phyloP scores from a whole-genome alignment of 768 basidiomycete genomes.

The Lentinula guzmanii region DNA sequence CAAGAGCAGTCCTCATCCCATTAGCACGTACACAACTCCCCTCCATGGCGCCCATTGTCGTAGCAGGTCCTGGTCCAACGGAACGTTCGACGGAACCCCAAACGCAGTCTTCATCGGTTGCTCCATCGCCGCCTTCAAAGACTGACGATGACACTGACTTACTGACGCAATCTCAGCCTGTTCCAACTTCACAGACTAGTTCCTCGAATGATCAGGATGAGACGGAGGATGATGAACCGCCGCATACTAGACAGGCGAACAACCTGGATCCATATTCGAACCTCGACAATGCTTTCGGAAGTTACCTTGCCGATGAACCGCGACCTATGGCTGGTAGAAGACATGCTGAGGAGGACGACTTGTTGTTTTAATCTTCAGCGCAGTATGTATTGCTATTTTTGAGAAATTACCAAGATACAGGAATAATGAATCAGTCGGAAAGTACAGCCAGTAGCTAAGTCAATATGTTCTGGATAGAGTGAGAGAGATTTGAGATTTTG shows the following conservation, averaged over 20 bases:
- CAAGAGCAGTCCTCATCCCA: constrained; percentile 65
- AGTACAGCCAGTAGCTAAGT: neutral
- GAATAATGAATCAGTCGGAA: neutral
- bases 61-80: constrained; percentile 60
- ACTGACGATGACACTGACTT: constrained; percentile 22
- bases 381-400: neutral
- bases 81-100: constrained; percentile 56
- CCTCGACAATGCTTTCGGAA: constrained; percentile 70
- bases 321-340: constrained; percentile 48
- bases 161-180: constrained; percentile 15
- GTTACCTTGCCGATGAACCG: constrained; percentile 69
- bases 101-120: constrained; percentile 15
- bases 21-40: constrained; percentile 48
- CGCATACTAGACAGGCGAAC: constrained; percentile 19
- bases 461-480: constrained; percentile 20
- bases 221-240: constrained; percentile 36
- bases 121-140: constrained; percentile 20
- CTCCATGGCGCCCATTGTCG: constrained; percentile 31
- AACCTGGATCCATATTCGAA: constrained; percentile 76
- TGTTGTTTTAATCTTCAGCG: constrained; percentile 45
- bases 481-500: constrained; percentile 18
- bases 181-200: neutral
- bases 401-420: neutral
- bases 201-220: constrained; percentile 18
- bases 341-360: constrained; percentile 55